A percentile compares a stretch with the other conserved stretches of the same genome.
Evolutionary conservation across 2,329 filamentous ascomycete species (phyloP).

Genomic region (Cadophora sp.): DNA sequence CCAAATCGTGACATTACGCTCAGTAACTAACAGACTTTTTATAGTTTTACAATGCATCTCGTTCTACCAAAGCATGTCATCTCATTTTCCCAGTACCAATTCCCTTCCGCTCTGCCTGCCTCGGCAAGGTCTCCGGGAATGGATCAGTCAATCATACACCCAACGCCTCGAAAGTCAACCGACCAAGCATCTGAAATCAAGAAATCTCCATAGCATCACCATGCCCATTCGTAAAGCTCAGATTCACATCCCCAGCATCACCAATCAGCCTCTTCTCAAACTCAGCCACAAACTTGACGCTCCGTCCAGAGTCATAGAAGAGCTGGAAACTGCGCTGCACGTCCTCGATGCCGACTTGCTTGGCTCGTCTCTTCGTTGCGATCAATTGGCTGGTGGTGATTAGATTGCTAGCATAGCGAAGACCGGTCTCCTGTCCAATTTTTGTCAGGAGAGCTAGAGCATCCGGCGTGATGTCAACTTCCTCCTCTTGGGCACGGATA

Average conservation of each 20-base stretch:
- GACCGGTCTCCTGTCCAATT: slow-evolving; percentile 89
- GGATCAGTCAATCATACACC: not conserved
- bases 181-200: slow-evolving; percentile 28
- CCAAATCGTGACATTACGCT: not conserved
- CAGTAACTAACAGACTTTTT: slow-evolving; percentile 21
- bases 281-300: slow-evolving; percentile 87
- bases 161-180: slow-evolving; percentile 27
- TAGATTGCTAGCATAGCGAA: slow-evolving; percentile 96
- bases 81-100: slow-evolving; percentile 8
- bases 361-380: slow-evolving; percentile 82
- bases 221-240: slow-evolving; percentile 62
- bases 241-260: slow-evolving; percentile 79
- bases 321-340: slow-evolving; percentile 93
- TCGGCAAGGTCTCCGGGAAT: slow-evolving; percentile 9
- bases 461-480: slow-evolving; percentile 89
- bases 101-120: slow-evolving; percentile 3
- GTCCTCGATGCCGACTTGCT: slow-evolving; percentile 84
- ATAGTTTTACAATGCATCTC: slow-evolving; percentile 26
- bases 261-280: slow-evolving; percentile 94
- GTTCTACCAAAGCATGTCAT: slow-evolving; percentile 7
- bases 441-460: slow-evolving; percentile 93
- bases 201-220: slow-evolving; percentile 71
- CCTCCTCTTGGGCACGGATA: slow-evolving; percentile 94
- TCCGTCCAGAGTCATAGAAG: slow-evolving; percentile 89
- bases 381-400: slow-evolving; percentile 94